phyloP scores from a whole-genome alignment of 1,284 basidiomycete species.

The Wolfiporia cocos region DNA sequence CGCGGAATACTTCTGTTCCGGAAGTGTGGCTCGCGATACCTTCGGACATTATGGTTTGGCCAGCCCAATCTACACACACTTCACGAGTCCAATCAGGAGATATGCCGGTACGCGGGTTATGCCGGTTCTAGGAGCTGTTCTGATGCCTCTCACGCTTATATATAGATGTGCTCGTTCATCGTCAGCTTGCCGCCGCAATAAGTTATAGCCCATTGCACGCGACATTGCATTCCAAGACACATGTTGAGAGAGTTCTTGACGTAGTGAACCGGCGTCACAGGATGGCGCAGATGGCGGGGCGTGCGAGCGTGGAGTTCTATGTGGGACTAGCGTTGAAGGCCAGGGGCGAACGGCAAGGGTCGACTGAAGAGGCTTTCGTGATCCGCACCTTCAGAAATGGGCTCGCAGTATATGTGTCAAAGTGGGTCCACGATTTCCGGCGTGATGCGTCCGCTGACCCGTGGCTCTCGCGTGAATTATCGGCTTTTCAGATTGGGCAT shows the following conservation, averaged over 20 bases:
- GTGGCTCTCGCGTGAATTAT: too few relatives aligned
- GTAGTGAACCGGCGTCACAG: conserved; percentile 92
- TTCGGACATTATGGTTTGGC: conserved; percentile 98
- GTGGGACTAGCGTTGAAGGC: conserved; percentile 89
- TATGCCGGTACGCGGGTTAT: conserved; percentile 77
- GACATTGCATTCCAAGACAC: conserved; percentile 81
- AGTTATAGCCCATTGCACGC: conserved; percentile 81
- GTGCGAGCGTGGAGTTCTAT: conserved; percentile 97
- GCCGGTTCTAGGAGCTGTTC: too few relatives aligned
- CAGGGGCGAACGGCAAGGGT: conserved; percentile 46
- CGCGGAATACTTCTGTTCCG: conserved; percentile 97
- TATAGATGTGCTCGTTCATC: conserved; percentile 88
- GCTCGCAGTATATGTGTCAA: conserved; percentile 90
- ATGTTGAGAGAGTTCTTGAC: conserved; percentile 85
- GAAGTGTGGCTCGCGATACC: conserved; percentile 86
- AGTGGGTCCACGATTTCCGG: conserved; percentile 46
- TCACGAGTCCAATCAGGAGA: conserved; percentile 91
- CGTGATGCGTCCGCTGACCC: too few relatives aligned
- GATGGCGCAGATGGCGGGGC: conserved; percentile 94
- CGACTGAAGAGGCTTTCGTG: conserved; percentile 88
- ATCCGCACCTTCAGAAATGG: conserved; percentile 95
- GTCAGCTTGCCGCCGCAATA: conserved; percentile 91
- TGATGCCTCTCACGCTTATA: conserved; percentile 31
- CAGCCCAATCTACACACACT: conserved; percentile 96
- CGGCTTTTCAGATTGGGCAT: conserved; percentile 78